Base-by-base conservation (phyloP, 805 yeast species). In the Schizosaccharomyces osmophilus region DNA sequence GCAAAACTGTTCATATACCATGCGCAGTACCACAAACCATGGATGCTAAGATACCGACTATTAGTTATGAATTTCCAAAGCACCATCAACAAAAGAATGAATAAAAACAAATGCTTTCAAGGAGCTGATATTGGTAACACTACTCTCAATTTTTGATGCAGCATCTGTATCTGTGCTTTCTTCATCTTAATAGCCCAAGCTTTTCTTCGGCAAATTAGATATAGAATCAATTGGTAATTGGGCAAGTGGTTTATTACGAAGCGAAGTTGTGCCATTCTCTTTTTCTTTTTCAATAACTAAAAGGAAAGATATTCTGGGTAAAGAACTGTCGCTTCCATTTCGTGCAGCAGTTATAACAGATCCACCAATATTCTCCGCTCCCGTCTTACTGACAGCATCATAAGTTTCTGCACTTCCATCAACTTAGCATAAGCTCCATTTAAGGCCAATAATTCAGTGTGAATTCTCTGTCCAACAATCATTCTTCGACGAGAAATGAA, bases 381-480 rank as follows among this genome's bases (percentile, higher is more conserved):
- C 62, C 13, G 63, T 54, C 48, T 64, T 63, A 31, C 60, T 65
- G 6, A 59, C 61, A 22, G 64, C 64, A 59, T 64, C 62, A 51
- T 62, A 11, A 68, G 42, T 8, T 63, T 64, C 66, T 69, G 64
- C 62, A 71, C 66, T 65, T 68, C 63, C 15, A 69, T 71, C 2
- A 70, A 66, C 15, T 62, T 60, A 59, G 63, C 63, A 62, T 68
- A 63, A 62, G 63, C 61, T 43, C 71, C 72, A 19, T 62, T 43
- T 24, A 22, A 39, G 1, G 60, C 66, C n/a, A 68, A 26, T 36
- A 73, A 65, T 45, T 68, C 69, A n/a, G 66, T 66, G 62, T 72
- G 74, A 6, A 65, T 65, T 11, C 75, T 75, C 54, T 66, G 68
- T 64, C 73, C 75, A n/a, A 68, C 77, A 63, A 77, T 78, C 62